Base-by-base conservation (phyloP, 1,139 yeast species). In the Cylindricascospora bacillispora region DNA sequence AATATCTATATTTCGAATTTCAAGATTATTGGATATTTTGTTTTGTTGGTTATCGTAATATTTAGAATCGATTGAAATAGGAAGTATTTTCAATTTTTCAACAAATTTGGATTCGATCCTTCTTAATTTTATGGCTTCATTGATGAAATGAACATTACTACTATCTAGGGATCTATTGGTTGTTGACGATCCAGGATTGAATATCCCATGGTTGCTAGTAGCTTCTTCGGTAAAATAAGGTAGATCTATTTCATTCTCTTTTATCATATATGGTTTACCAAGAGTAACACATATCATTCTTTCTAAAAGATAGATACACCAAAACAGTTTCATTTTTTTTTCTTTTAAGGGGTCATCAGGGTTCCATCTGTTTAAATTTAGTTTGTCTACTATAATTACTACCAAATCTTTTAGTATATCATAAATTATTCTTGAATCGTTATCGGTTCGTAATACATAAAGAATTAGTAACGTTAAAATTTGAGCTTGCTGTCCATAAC, bases 231-330 rank as follows among this genome's bases (percentile, higher is more conserved):
- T 40, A 29, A 67, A 67, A n/a, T 67, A 43, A 0, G 77, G 77
- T 20, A 70, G 41, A 32, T 63, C 57, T 25, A 70, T 62, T 21
- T 62, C 59, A 2, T 57, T 45, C 43, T 71, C 77, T 13, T 56
- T 50, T 12, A 71, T 45, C 2, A 63, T 52, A 39, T 65, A 68
- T 2, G 69, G 68, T 41, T 67, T 65, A 9, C 75, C 72, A 13
- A 71, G 69, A 2, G 76, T 68, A 17, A 70, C 62, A 20, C 72
- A 63, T 29, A 70, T 66, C 52, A 71, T 60, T 39, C 76, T 61
- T 41, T 72, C 79, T 24, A 70, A 41, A 14, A 66, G 43, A 42
- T 70, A 72, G 11, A 66, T 63, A 39, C 73, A 67, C 79, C 79
- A 72, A 53, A 73, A 72, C 12, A 68, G 51, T 36, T 76, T 59